phyloP scores from a whole-genome alignment of 345 rosid genomes.

The Microcos paniculata region DNA sequence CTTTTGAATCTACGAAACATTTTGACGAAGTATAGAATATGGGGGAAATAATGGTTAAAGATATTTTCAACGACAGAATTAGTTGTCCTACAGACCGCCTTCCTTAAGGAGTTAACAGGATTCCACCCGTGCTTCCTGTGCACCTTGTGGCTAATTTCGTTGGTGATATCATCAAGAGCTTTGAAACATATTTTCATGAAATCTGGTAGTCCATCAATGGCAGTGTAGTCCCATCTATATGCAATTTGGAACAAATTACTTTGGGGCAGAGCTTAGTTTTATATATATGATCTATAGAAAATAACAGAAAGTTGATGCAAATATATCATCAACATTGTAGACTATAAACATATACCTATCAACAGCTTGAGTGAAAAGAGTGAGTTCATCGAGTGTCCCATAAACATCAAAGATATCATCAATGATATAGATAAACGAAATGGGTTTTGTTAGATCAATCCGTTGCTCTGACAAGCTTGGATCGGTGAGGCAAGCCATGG shows the following conservation, averaged over 20 bases:
- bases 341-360: slow-evolving; percentile 26
- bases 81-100: slow-evolving; percentile 28
- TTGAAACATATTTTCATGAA: slow-evolving; percentile 43
- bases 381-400: slow-evolving; percentile 47
- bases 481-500: slow-evolving; percentile 45
- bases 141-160: slow-evolving; percentile 39
- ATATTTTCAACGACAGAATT: no score
- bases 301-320: neutral
- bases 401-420: slow-evolving; percentile 58
- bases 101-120: slow-evolving; percentile 36
- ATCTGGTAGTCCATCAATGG: slow-evolving; percentile 31
- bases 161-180: slow-evolving; percentile 40
- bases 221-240: slow-evolving; percentile 42
- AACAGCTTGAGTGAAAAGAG: slow-evolving; percentile 39
- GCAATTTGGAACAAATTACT: neutral
- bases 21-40: no score
- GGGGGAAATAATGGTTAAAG: no score
- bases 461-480: slow-evolving; percentile 46
- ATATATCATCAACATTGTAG: no score
- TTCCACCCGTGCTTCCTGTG: slow-evolving; percentile 34
- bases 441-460: slow-evolving; percentile 46
- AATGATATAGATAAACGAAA: slow-evolving; percentile 51
- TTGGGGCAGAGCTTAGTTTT: neutral
- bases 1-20: no score
- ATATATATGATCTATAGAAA: neutral